Evolutionary conservation across 1,284 basidiomycete species (phyloP), one percentile per base, ranked within the genome.

Genomic region (Leccinum insigne): DNA sequence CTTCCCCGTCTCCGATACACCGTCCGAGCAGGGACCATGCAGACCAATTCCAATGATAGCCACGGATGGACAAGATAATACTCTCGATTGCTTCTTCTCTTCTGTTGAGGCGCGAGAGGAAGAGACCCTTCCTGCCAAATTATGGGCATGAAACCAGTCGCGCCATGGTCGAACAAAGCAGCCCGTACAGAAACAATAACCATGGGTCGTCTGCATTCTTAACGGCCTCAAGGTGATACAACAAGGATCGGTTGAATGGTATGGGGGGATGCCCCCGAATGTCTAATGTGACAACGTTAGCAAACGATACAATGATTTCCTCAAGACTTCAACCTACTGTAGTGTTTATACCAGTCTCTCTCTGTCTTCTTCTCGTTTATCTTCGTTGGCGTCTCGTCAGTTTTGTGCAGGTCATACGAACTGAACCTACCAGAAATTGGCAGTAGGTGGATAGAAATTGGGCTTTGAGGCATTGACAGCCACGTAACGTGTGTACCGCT

Each of bases 11-110:
- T 42, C 91, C 88, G 32, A 98, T 85, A 71, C 94, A 91, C 62
- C 87, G 87, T 2, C 89, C 88, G 21, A 98, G 82, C 63, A 95
- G 84, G 21, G 86, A 82, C 97, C 98, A 99, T 4, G 91, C 85
- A 29, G 93, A 94, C 97, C 98, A 99, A 75, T 99, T 99, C 90
- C 95, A 99, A 8, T 94, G 91, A 73, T 92, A 95, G 4, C 84
- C 82, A 60, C 86, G 84, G 60, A 99, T 89, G 6, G 95, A 96
- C 40, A 88, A 78, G 18, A 98, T 80, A 8, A 90, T 85, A 69
- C 84, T 88, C 73, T 96, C 94, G 42, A 97, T 92, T 0, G 97
- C 95, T 74, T 95, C 93, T 68, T 94, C 89, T 54, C 93, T 85
- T 69, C 91, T 84, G 59, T 87, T 87, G 63, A 96, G 80, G 14